phyloP scores from a whole-genome alignment of 306 rosid species.

The Heteromeles arbutifolia region DNA sequence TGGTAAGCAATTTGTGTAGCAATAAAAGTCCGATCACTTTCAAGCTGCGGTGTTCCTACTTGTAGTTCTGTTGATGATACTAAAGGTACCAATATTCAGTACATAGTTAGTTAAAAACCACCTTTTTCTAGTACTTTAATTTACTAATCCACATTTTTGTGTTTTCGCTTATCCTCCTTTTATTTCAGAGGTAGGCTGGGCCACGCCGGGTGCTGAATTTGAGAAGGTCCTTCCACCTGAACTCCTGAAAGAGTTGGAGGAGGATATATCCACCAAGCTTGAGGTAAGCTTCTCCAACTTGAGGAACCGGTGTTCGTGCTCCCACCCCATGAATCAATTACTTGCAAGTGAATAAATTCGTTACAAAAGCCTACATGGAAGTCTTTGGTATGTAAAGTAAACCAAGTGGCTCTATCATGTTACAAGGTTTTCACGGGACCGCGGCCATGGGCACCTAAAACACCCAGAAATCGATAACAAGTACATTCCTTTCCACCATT shows the following conservation, averaged over 20 bases:
- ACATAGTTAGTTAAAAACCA: background rate
- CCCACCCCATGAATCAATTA: background rate
- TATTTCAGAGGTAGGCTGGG: constrained; percentile 42
- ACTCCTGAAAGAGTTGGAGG: constrained; percentile 61
- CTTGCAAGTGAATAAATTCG: background rate
- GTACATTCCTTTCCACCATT: background rate
- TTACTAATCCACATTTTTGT: background rate
- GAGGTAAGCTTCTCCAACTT: constrained; percentile 33
- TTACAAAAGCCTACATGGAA: background rate
- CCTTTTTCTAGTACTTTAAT: background rate
- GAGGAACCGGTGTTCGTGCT: background rate
- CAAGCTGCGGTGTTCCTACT: constrained; percentile 51
- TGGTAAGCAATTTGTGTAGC: constrained; percentile 25
- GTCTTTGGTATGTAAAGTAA: background rate
- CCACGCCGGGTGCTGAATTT: constrained; percentile 59
- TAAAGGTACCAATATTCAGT: constrained; percentile 36
- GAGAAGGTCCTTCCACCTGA: constrained; percentile 50
- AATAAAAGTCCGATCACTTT: constrained; percentile 33
- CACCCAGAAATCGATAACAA: background rate
- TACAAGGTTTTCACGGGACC: background rate
- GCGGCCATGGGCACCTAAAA: too few species aligned
- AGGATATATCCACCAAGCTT: constrained; percentile 39
- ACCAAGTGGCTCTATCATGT: background rate
- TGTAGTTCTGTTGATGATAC: constrained; percentile 53
- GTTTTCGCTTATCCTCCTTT: background rate